Evolutionary conservation across 2,329 filamentous ascomycete genomes (phyloP).

Genomic region (Penicillium rolfsii): DNA sequence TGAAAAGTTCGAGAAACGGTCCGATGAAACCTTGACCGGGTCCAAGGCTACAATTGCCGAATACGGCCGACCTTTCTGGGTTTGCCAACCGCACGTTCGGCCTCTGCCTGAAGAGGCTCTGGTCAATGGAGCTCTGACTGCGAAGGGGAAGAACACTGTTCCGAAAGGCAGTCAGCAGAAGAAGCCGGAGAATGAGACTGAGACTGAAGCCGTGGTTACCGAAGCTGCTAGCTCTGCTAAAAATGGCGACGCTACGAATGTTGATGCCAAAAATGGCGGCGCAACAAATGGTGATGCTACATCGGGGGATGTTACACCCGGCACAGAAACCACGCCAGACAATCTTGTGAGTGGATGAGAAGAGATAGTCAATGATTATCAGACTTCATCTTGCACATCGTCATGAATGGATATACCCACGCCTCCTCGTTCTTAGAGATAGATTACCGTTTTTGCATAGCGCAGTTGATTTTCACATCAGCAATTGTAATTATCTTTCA

Average conservation of each 20-base stretch:
- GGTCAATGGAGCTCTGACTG: constrained; percentile 73
- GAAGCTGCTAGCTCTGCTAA: constrained; percentile 20
- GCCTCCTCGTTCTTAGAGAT: constrained; percentile 2
- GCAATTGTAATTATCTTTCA: not conserved
- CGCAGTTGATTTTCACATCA: not conserved
- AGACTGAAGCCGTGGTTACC: constrained; percentile 10
- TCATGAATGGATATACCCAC: constrained; percentile 1
- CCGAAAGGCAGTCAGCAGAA: constrained; percentile 16
- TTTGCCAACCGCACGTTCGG: constrained; percentile 83
- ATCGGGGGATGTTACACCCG: constrained; percentile 8
- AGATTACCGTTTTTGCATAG: constrained; percentile 12
- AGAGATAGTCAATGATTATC: not conserved
- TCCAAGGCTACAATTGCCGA: constrained; percentile 66
- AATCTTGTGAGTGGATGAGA: constrained; percentile 35
- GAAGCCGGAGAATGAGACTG: constrained; percentile 10
- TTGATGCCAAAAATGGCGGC: constrained; percentile 4
- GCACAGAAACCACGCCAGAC: constrained; percentile 31
- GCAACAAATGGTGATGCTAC: not conserved
- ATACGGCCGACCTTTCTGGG: constrained; percentile 85
- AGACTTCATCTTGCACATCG: not conserved
- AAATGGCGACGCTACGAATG: constrained; percentile 12
- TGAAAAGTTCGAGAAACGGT: constrained; percentile 41
- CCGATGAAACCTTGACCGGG: constrained; percentile 42
- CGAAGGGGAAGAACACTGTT: constrained; percentile 65
- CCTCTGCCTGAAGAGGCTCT: constrained; percentile 86